Evolutionary conservation across 1,139 yeast genomes (phyloP).

Genomic region (Pneumocystis carinii): DNA sequence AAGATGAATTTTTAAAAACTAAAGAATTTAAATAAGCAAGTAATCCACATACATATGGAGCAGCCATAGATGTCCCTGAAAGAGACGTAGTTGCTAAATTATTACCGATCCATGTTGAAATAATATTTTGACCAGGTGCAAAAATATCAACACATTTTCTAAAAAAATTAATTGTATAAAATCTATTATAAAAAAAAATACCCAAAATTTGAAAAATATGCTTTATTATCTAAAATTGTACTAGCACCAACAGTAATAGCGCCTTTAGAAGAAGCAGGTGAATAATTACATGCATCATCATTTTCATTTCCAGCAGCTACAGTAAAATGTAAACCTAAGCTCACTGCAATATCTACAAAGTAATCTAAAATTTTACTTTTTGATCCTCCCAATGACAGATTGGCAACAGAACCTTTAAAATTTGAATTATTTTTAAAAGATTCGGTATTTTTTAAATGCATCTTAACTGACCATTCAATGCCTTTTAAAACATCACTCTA

Average conservation of each 20-base stretch:
- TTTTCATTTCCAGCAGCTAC: constrained; percentile 58
- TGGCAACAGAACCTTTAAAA: constrained; percentile 38
- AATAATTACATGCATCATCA: constrained; percentile 45
- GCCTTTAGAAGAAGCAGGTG: constrained; percentile 46
- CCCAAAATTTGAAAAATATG: constrained; percentile 51
- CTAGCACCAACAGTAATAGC: constrained; percentile 53
- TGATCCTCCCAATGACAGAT: constrained; percentile 52
- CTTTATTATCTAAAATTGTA: constrained; percentile 34
- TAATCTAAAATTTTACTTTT: constrained; percentile 37
- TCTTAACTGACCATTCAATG: constrained; percentile 29
- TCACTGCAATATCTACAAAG: constrained; percentile 46
- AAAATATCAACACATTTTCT: constrained; percentile 24
- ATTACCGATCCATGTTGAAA: constrained; percentile 64
- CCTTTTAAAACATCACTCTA: constrained; percentile 35
- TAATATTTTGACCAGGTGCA: constrained; percentile 42
- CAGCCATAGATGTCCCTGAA: constrained; percentile 98
- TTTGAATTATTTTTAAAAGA: constrained; percentile 23
- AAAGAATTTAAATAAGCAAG: constrained; percentile 71
- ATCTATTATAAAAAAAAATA: constrained; percentile 65
- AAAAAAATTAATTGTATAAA: constrained; percentile 46
- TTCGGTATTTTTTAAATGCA: constrained; percentile 25
- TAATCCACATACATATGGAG: constrained; percentile 91
- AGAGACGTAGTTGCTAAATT: constrained; percentile 71
- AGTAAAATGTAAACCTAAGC: constrained; percentile 45
- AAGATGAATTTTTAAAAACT: constrained; percentile 78